A percentile compares a stretch with the other conserved stretches of the same genome.
These are phyloP conservation scores for Trametes villosa DNA, from an alignment of 768 basidiomycete genomes.

Conservation along the genomic window DNA sequence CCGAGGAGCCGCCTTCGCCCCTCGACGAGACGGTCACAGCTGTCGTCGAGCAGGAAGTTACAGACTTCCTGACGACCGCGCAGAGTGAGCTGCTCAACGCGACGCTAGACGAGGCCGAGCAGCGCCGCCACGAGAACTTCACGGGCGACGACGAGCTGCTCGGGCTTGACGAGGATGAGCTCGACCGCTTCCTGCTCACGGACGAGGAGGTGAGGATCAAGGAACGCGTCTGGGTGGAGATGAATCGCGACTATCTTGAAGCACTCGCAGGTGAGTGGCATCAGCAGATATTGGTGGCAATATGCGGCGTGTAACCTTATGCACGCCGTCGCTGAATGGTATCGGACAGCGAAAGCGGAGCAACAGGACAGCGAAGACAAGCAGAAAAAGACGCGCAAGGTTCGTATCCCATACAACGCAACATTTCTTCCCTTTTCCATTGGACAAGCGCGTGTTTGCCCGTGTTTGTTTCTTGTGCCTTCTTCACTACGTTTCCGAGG, in stretches of 20 bases:
- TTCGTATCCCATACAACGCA: constrained; percentile 56
- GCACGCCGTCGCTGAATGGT: constrained; percentile 47
- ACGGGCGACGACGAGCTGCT: constrained; percentile 58
- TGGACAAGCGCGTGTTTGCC: constrained; percentile 13
- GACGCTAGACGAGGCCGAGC: constrained; percentile 71
- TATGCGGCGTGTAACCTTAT: neutral
- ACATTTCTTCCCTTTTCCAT: constrained; percentile 33
- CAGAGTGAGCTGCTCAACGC: constrained; percentile 61
- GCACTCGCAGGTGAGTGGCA: constrained; percentile 73
- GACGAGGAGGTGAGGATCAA: constrained; percentile 85
- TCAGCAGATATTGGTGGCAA: constrained; percentile 4
- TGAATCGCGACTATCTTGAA: constrained; percentile 90
- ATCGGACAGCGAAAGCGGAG: constrained; percentile 68
- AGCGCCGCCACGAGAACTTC: constrained; percentile 59
- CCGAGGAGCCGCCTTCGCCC: constrained; percentile 32
- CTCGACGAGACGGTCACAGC: constrained; percentile 67
- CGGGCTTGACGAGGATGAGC: constrained; percentile 89
- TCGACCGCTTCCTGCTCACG: constrained; percentile 77
- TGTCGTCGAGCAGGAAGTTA: constrained; percentile 71
- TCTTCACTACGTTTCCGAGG: neutral
- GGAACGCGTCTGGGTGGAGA: constrained; percentile 92
- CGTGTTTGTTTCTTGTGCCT: constrained; percentile 14
- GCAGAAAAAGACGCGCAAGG: constrained; percentile 72
- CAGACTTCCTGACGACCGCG: constrained; percentile 62
- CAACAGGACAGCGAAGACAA: constrained; percentile 43